Base-by-base conservation (phyloP, 2,329 filamentous ascomycete genomes). In the Ophiostoma australiae region DNA sequence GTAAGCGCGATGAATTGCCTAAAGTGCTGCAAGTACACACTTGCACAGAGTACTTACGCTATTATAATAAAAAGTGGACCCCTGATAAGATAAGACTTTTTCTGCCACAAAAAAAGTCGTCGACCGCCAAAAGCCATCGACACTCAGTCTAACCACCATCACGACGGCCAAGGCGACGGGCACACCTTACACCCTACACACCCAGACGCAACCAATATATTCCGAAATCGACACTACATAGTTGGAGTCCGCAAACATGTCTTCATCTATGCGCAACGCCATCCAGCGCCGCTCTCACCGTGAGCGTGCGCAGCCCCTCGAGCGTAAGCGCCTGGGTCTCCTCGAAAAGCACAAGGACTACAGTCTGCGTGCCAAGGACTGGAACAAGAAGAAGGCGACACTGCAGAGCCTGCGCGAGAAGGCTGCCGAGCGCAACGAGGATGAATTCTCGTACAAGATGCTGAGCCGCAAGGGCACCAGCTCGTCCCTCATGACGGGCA, bases 281-380 rank as follows among this genome's bases (percentile, higher is more conserved):
- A 71, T 78, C 72, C 77, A 79, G 73, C 76, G 78, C 70, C 77
- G 78, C 78, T 90, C 93, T 75, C 94, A 98, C 81, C 88, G 90
- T 76, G 95, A 98, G 85, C 90, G 95, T 76, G 91, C 92, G 48
- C 95, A 98, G 80, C 91, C 94, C 58, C 81, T 88, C 74, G 91
- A 94, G 78, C 92, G 95, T 70, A 84, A 90, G 75, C 92, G 92
- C 83, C 93, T 93, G 81, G 95, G 95, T 74, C 87, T 98, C 31
- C 89, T 98, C 73, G 95, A 98, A 80, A 98, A 99, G 83, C 91
- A 95, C 85, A 97, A 97, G 73, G 74, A 75, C 71, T 75, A 75
- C 73, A 68, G 68, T 20, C 72, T 88, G 69, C 87, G 89, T 73
- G 87, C 89, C 35, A 82, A 84, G 75, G 89, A 91, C 78, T 89